phyloP scores from a whole-genome alignment of 805 yeast genomes.

The Sugiyamaella floridensis region DNA sequence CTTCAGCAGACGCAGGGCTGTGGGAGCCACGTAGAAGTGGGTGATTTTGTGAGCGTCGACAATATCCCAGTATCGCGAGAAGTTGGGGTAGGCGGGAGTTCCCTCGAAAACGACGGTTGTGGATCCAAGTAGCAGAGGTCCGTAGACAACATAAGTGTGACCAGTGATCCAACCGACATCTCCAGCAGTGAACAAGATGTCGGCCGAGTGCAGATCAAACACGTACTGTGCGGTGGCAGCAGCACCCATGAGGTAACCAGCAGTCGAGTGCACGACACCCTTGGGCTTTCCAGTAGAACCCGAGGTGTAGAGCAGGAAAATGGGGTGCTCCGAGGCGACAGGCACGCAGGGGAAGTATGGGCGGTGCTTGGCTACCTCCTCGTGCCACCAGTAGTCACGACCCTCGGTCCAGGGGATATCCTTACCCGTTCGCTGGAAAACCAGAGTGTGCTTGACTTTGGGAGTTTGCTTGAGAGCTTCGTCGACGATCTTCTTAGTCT shows the following conservation, averaged over 20 bases:
- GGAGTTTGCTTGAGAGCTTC: constrained; percentile 76
- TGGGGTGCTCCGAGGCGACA: constrained; percentile 87
- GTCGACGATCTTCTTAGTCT: constrained; percentile 90
- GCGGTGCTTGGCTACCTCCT: constrained; percentile 71
- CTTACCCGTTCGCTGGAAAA: constrained; percentile 77
- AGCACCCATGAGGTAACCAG: constrained; percentile 91
- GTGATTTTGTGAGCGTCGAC: constrained; percentile 79
- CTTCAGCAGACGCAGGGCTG: constrained; percentile 80
- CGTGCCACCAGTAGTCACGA: constrained; percentile 95
- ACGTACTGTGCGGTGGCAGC: constrained; percentile 85
- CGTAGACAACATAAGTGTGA: constrained; percentile 90
- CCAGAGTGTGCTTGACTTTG: constrained; percentile 72
- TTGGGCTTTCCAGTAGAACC: constrained; percentile 98
- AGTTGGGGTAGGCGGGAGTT: constrained; percentile 94
- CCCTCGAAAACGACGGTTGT: constrained; percentile 93
- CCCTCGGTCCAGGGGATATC: constrained; percentile 61
- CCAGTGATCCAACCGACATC: constrained; percentile 99
- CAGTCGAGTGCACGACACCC: constrained; percentile 94
- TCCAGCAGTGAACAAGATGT: constrained; percentile 90
- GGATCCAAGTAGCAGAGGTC: constrained; percentile 82
- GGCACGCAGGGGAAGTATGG: constrained; percentile 83
- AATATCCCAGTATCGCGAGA: constrained; percentile 93
- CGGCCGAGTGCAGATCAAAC: constrained; percentile 84
- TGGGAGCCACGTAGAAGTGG: constrained; percentile 93
- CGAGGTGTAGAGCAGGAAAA: constrained; percentile 90